These are phyloP conservation scores for Mycena floridula DNA, from an alignment of 768 basidiomycete species.

Conservation along the genomic window DNA sequence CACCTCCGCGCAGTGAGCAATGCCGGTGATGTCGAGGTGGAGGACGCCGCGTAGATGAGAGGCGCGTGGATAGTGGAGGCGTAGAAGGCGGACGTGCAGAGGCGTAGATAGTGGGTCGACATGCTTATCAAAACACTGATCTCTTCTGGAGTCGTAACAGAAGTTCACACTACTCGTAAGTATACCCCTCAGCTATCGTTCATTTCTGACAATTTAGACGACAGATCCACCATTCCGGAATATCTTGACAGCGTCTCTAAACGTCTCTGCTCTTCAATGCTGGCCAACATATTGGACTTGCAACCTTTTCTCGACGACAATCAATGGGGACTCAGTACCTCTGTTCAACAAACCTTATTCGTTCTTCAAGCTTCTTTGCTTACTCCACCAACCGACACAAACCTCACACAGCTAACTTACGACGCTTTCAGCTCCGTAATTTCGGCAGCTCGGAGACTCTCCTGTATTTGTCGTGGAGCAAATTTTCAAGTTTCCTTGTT, in stretches of 20 bases:
- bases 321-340: slow-evolving; percentile 5
- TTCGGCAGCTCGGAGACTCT: too few relatives aligned
- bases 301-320: too few relatives aligned
- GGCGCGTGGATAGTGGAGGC: too few relatives aligned
- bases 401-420: too few relatives aligned
- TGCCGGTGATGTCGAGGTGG: too few relatives aligned
- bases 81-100: too few relatives aligned
- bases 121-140: slow-evolving; percentile 32
- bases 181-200: background rate
- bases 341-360: slow-evolving; percentile 4
- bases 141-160: slow-evolving; percentile 35
- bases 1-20: too few relatives aligned
- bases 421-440: too few relatives aligned
- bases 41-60: too few relatives aligned
- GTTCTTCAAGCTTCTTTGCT: slow-evolving; percentile 4
- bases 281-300: too few relatives aligned
- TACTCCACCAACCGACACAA: slow-evolving; percentile 1
- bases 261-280: too few relatives aligned
- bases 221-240: background rate
- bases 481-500: background rate
- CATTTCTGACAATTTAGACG: background rate
- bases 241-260: background rate
- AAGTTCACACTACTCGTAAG: background rate
- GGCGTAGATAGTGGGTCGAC: slow-evolving; percentile 30
- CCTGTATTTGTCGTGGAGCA: too few relatives aligned